Conservation (phyloP, 352 stramenopile genomes). For the Peronospora tabacina region DNA sequence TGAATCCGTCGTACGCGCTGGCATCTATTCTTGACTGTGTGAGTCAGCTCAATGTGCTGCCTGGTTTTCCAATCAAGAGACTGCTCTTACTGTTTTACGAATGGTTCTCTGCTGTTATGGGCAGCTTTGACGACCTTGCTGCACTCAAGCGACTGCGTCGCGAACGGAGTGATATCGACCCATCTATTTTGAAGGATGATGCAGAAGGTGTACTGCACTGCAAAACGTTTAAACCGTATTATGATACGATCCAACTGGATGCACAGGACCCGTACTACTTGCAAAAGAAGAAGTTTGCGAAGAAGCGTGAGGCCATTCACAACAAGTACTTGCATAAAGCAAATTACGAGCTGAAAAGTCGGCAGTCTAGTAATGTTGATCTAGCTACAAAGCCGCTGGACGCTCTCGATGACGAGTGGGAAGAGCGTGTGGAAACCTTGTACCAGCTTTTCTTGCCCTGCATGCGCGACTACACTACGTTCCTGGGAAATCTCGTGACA, state of each 20-base stretch:
- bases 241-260: conserved; percentile 41
- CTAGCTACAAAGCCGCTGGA: conserved; percentile 40
- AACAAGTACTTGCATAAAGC: conserved; percentile 62
- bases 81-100: conserved; percentile 64
- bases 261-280: conserved; percentile 60
- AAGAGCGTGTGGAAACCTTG: conserved; percentile 50
- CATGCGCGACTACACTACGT: conserved; percentile 61
- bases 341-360: conserved; percentile 49
- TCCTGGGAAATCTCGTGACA: conserved; percentile 59
- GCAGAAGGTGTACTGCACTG: conserved; percentile 40
- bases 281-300: conserved; percentile 64
- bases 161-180: conserved; percentile 34
- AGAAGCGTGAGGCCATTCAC: conserved; percentile 56
- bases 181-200: conserved; percentile 42
- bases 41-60: conserved; percentile 56
- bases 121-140: conserved; percentile 40
- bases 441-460: conserved; percentile 69
- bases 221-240: conserved; percentile 63
- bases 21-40: conserved; percentile 70
- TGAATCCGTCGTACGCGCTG: conserved; percentile 45
- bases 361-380: conserved; percentile 37
- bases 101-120: conserved; percentile 56
- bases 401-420: conserved; percentile 65
- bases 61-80: conserved; percentile 74
- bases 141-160: conserved; percentile 48